Conservation (phyloP, 345 rosid genomes). For the Lumnitzera racemosa region DNA sequence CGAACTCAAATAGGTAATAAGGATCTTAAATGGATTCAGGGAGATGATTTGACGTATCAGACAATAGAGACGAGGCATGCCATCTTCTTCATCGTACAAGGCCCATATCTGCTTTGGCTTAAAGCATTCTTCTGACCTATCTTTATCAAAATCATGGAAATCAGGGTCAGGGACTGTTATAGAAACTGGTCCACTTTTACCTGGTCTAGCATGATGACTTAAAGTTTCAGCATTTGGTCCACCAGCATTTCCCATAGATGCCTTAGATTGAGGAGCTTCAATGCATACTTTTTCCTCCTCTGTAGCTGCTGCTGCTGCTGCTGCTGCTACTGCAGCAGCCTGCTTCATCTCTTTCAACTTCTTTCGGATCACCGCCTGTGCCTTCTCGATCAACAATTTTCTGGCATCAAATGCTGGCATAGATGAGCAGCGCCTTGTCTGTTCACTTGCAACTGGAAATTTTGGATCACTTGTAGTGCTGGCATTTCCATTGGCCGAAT, state of each 20-base stretch:
- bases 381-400: constrained; percentile 73
- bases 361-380: constrained; percentile 53
- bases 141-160: constrained; percentile 90
- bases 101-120: constrained; percentile 96
- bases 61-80: constrained; percentile 96
- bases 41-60: constrained; percentile 79
- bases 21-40: constrained; percentile 75
- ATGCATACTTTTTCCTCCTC: constrained; percentile 17
- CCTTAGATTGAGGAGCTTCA: constrained; percentile 22
- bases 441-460: constrained; percentile 34
- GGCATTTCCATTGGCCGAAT: constrained; percentile 24
- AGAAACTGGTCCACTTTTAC: constrained; percentile 39
- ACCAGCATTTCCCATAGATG: constrained; percentile 20
- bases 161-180: constrained; percentile 89
- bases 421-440: constrained; percentile 41
- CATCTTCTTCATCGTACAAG: constrained; percentile 90
- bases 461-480: constrained; percentile 35
- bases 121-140: constrained; percentile 88
- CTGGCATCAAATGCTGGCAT: constrained; percentile 74
- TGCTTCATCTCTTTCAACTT: constrained; percentile 53
- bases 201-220: constrained; percentile 27
- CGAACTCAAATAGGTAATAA: constrained; percentile 80
- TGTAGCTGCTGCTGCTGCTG: constrained; percentile 25
- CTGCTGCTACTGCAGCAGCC: constrained; percentile 37
- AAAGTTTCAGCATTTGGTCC: constrained; percentile 14